Conservation (phyloP, 495 filamentous ascomycete genomes). For the Talaromyces thailandensis region DNA sequence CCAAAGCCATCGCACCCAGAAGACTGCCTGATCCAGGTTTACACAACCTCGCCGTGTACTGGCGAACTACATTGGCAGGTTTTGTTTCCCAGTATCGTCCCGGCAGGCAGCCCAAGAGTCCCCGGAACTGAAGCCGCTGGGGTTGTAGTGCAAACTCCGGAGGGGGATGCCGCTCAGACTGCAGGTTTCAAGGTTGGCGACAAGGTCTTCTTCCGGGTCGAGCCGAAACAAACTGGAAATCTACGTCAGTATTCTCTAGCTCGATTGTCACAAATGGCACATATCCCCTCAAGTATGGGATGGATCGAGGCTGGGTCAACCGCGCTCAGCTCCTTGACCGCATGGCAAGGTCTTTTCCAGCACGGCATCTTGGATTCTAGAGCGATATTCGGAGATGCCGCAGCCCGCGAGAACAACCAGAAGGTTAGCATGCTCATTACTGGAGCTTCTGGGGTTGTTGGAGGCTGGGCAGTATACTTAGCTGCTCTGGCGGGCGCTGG, state of each 20-base stretch:
- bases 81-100: constrained; percentile 4
- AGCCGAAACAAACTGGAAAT: constrained; percentile 27
- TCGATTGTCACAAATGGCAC: constrained; percentile 32
- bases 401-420: constrained; percentile 20
- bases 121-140: constrained; percentile 46
- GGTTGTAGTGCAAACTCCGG: constrained; percentile 29
- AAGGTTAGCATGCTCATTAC: constrained; percentile 31
- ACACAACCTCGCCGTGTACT: constrained; percentile 39
- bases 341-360: constrained; percentile 46
- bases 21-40: constrained; percentile 45
- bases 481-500: constrained; percentile 32
- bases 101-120: constrained; percentile 16
- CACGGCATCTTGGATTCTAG: constrained; percentile 11
- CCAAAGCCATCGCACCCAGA: background rate
- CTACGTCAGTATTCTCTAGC: constrained; percentile 36
- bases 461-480: constrained; percentile 49
- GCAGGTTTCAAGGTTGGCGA: constrained; percentile 38
- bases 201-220: constrained; percentile 40
- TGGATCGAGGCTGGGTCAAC: constrained; percentile 38
- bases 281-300: constrained; percentile 23
- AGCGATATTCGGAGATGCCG: constrained; percentile 1
- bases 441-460: constrained; percentile 44
- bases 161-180: background rate
- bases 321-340: constrained; percentile 39
- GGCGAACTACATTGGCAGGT: constrained; percentile 46